Evolutionary conservation across 768 basidiomycete species (phyloP), one percentile per base, ranked within the genome.

Genomic region (Leucocoprinus sp.): DNA sequence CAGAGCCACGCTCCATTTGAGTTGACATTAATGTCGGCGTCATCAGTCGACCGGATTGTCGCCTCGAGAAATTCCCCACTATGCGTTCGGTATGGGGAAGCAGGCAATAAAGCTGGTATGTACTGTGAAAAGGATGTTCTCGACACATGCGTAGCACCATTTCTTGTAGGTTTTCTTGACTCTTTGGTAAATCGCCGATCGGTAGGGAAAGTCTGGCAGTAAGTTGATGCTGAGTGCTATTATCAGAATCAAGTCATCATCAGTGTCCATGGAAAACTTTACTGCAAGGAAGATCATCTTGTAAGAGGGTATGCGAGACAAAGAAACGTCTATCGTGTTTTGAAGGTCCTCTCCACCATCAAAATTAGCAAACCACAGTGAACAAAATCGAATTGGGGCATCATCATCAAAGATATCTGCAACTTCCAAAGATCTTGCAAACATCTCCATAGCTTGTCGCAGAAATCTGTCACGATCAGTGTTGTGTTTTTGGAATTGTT

Each of bases 81-180:
- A 7, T 54, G 46, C 8, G 52, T 17, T 43, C 52, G 9, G 31
- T 8, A 31, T 31, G 31, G n/a, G 12, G 45, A 31, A 11, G 71
- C 50, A 95, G 64, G 44, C 87, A 88, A 60, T 82, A 88, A 2
- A 98, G 76, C 53, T 93, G 91, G 62, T 93, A 95, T 5, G 96
- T 65, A 53, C 78, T 84, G 59, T 99, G 96, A 64, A 90, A 98
- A 0, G 95, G 93, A 57, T 99, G 96, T 42, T 97, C 90, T 46
- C 62, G 63, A 55, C 87, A 88, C 74, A 99, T 86, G 18, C 80
- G 74, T 4, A 84, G 45, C 18, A 98, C 69, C 21, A 87, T 64
- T 2, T 55, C 62, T 41, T 82, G 78, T 4, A 98, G 69, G 48
- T 71, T 77, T 17, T 61, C 55, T 55, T 92, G 89, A 43, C 68